phyloP scores from a whole-genome alignment of 192 early-diverging fungal species.

The Dimargaris cristalligena region DNA sequence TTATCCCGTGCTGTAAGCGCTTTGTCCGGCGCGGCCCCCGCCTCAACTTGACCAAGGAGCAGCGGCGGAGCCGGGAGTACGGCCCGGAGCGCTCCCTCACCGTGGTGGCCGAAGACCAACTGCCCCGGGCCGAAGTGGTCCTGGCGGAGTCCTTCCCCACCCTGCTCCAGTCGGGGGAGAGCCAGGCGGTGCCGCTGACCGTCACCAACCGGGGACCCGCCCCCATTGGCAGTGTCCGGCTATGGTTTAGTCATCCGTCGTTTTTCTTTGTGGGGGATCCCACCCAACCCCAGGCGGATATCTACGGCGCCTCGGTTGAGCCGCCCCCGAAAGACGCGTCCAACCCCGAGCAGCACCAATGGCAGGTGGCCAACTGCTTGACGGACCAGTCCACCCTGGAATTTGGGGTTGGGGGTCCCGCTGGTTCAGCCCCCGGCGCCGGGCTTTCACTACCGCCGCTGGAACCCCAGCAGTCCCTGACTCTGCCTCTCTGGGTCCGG shows the following conservation, averaged over 20 bases:
- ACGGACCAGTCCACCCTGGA: conserved; percentile 18
- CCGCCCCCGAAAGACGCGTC: conserved; percentile 10
- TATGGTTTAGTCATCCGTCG: conserved; percentile 73
- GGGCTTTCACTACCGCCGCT: no score
- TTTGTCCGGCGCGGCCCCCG: conserved; percentile 53
- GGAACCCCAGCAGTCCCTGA: conserved; percentile 45
- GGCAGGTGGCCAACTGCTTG: conserved; percentile 17
- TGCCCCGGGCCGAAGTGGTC: conserved; percentile 67
- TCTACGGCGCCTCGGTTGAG: neutral
- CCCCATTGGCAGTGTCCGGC: conserved; percentile 45
- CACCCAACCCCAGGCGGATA: neutral
- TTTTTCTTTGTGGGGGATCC: conserved; percentile 59
- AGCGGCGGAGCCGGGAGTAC: conserved; percentile 37
- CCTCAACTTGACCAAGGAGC: conserved; percentile 58
- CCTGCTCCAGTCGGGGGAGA: conserved; percentile 66
- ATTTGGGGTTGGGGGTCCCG: neutral
- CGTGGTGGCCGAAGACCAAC: conserved; percentile 54
- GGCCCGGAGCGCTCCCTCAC: conserved; percentile 52
- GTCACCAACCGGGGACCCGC: conserved; percentile 70
- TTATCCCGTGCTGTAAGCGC: conserved; percentile 47
- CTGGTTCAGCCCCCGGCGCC: conserved; percentile 12
- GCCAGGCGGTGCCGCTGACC: conserved; percentile 48
- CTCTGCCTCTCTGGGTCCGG: conserved; percentile 76
- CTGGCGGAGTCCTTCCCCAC: conserved; percentile 58
- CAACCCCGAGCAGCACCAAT: conserved; percentile 13